Evolutionary conservation across 352 stramenopile species (phyloP), one percentile per base, ranked within the genome.

Genomic region (Globisporangium parvum): DNA sequence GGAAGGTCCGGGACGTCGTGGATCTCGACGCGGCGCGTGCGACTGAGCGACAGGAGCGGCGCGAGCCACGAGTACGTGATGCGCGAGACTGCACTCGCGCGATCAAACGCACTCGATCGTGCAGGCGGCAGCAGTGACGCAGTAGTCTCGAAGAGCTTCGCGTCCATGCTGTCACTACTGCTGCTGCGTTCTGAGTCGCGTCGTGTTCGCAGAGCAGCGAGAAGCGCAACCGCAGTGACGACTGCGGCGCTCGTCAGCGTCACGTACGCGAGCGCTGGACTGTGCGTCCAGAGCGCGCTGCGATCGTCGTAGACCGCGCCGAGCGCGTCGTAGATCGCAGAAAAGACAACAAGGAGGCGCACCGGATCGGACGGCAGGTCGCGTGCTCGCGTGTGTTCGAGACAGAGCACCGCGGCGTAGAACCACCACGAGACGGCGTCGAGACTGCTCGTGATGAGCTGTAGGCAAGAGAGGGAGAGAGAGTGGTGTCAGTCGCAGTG

Each of bases 51-150:
- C 51, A 94, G 81, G 39, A 91, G 71, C 11, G 78, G 81, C 17
- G 80, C 73, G 41, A 91, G 71, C 80, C 81, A 92, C 33, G 58
- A 28, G 51, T 86, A 91, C 42, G 77, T 76, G n/a, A 91, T 53
- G 17, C 76, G 76, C 17, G 80, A 88, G 33, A 86, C 40, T 51
- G 70, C 75, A 8, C 69, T 68, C 1, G 79, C 76, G 15, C 55
- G 62, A 47, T 92, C 81, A 35, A 90, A 74, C 11, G 75, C 71
- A 31, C 62, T 87, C 23, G 17, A 4, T n/a, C 2, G 1, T 26
- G 41, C 5, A 28, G 41, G 18, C 37, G 26, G 6, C 6, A 31
- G 46, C 42, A 18, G 42, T 9, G n/a, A 4, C 1, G 9, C 20
- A 26, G 9, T 10, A 31, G 14, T 6, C 26, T 24, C 46, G 14